Evolutionary conservation across 345 rosid species (phyloP).

Genomic region (Angophora floribunda): DNA sequence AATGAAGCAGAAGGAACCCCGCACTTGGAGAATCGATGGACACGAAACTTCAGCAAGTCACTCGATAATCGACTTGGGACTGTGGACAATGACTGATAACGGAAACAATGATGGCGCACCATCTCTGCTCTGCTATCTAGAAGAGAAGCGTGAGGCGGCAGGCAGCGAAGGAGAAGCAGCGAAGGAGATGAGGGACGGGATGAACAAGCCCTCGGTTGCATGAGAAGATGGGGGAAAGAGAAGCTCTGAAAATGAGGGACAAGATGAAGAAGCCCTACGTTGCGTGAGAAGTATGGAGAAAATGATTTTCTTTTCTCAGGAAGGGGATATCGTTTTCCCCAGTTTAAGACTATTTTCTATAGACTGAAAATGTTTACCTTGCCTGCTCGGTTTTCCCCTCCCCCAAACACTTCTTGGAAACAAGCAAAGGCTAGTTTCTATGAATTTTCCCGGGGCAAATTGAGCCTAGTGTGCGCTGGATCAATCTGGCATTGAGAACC

Average conservation of each 20-base stretch:
- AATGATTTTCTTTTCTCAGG: too few species aligned
- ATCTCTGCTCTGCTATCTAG: too few species aligned
- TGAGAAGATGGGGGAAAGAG: neutral
- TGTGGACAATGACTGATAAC: neutral
- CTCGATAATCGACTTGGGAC: neutral
- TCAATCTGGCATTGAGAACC: neutral
- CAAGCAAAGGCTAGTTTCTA: too few species aligned
- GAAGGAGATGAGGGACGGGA: too few species aligned
- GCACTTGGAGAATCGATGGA: neutral
- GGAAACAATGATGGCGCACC: neutral
- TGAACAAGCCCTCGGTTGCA: neutral
- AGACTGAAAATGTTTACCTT: too few species aligned
- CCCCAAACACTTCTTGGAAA: too few species aligned
- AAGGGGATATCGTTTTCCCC: too few species aligned
- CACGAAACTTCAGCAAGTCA: neutral
- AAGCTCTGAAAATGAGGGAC: neutral
- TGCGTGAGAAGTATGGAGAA: too few species aligned
- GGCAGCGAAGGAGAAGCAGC: rapidly evolving
- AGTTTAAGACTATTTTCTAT: too few species aligned
- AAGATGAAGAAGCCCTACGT: neutral
- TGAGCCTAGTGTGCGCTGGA: neutral
- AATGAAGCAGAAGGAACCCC: neutral
- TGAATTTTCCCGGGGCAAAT: neutral
- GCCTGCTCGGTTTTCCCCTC: neutral
- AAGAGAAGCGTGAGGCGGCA: too few species aligned